Evolutionary conservation across 768 basidiomycete species (phyloP), one percentile per base, ranked within the genome.

Genomic region (Suillus fuscotomentosus): DNA sequence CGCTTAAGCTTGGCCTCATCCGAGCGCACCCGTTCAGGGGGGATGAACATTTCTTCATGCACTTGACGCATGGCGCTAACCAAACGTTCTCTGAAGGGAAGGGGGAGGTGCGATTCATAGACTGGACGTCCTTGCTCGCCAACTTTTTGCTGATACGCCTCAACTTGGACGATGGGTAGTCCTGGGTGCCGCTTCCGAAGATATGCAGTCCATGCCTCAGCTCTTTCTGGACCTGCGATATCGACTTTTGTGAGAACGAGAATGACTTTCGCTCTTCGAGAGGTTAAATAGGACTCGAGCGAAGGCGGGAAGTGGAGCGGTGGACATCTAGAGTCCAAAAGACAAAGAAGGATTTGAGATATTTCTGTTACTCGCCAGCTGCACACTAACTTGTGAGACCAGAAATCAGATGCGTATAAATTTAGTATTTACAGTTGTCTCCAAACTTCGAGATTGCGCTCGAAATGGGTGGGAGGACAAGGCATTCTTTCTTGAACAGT

Each of bases 301-400:
- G 94, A 93, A 1, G 89, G 84, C 1, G 95, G 95, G 69, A 88
- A 90, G 75, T 97, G 96, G 3, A 97, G 77, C 0, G 88, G 84
- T 0, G 97, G 95, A 72, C 93, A 95, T 47, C 97, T 89, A 17
- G 92, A 90, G 75, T 97, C 96, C 41, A 97, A 82, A 50, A 98
- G 85, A 59, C 97, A 83, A 57, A 97, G 86, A 22, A 98, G 80
- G 67, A 98, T 92, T 69, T 95, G 86, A 0, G 93, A 93, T 31
- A 92, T 90, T 77, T 99, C 97, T 7, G 90, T 88, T 24, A 97
- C 96, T 43, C 97, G 86, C 97, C 97, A 98, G 69, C 91, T 94
- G 69, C 66, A 61, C 57, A 59, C 57, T 42, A 42, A 42, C 27
- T 59, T 42, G 41, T 59, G 27, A 59, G 57, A 41, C 31, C 13